Conservation (phyloP, 768 basidiomycete genomes). For the Daedaleopsis sinensis region DNA sequence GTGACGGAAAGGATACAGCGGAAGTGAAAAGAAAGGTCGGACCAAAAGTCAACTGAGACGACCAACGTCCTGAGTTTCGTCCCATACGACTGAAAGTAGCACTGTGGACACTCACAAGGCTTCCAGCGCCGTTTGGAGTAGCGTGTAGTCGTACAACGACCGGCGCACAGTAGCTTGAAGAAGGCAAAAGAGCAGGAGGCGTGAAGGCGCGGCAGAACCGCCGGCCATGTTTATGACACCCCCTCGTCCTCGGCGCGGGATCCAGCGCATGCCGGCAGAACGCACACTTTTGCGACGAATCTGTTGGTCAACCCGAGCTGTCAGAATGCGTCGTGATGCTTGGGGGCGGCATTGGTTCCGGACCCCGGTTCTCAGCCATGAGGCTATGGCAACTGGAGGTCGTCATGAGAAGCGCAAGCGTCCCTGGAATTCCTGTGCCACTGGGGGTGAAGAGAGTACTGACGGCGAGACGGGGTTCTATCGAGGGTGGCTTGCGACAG, state of each 20-base stretch:
- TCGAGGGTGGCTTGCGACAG: background rate
- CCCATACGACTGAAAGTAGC: background rate
- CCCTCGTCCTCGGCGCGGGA: background rate
- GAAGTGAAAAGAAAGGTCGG: background rate
- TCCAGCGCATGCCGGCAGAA: background rate
- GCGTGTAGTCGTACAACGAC: background rate
- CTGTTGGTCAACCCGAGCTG: background rate
- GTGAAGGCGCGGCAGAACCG: background rate
- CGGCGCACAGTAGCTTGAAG: background rate
- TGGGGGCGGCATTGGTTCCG: background rate
- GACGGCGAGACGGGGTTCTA: background rate
- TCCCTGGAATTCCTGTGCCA: no score
- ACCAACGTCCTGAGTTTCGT: background rate
- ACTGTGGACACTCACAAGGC: background rate
- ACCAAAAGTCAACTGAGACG: background rate
- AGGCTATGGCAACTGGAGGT: conserved; percentile 8
- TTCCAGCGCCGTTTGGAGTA: background rate
- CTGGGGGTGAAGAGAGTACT: background rate
- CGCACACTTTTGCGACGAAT: background rate
- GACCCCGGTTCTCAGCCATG: background rate
- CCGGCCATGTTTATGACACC: background rate
- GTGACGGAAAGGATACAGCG: background rate
- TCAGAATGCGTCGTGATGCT: background rate
- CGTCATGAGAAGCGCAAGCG: conserved; percentile 4
- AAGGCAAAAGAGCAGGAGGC: background rate